These are phyloP conservation scores for Yamadazyma mexicana DNA, from an alignment of 1,139 yeast genomes.

Conservation along the genomic window DNA sequence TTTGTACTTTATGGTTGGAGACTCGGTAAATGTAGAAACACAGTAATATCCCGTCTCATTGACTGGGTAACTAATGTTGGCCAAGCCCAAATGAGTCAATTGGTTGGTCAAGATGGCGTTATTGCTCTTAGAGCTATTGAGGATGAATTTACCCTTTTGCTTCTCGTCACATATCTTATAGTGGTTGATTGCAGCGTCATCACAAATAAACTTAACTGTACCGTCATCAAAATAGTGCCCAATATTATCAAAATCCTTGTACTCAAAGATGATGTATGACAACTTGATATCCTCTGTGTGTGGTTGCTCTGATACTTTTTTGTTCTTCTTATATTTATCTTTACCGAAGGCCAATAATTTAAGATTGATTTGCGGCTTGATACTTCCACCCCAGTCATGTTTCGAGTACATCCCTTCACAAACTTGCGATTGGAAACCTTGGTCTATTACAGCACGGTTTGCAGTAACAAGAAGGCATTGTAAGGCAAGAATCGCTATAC, in stretches of 20 bases:
- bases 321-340: constrained; percentile 32
- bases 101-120: constrained; percentile 58
- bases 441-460: constrained; percentile 50
- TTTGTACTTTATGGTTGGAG: constrained; percentile 45
- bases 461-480: constrained; percentile 24
- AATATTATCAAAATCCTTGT: constrained; percentile 67
- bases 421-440: constrained; percentile 52
- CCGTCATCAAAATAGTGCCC: constrained; percentile 51
- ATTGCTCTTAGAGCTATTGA: constrained; percentile 45
- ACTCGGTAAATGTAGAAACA: constrained; percentile 64
- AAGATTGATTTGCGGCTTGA: constrained; percentile 61
- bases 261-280: constrained; percentile 78
- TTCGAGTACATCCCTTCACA: constrained; percentile 91
- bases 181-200: constrained; percentile 61
- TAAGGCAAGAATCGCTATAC: neutral
- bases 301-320: constrained; percentile 17
- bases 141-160: constrained; percentile 62
- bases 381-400: constrained; percentile 82
- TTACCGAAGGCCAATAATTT: constrained; percentile 36
- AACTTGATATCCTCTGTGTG: constrained; percentile 42
- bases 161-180: constrained; percentile 51
- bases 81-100: constrained; percentile 58
- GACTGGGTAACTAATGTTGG: constrained; percentile 63
- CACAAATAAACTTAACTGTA: constrained; percentile 65
- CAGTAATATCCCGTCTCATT: constrained; percentile 88